Evolutionary conservation across 495 filamentous ascomycete species (phyloP), one percentile per base, ranked within the genome.

Genomic region (Penicillium cinerascens): DNA sequence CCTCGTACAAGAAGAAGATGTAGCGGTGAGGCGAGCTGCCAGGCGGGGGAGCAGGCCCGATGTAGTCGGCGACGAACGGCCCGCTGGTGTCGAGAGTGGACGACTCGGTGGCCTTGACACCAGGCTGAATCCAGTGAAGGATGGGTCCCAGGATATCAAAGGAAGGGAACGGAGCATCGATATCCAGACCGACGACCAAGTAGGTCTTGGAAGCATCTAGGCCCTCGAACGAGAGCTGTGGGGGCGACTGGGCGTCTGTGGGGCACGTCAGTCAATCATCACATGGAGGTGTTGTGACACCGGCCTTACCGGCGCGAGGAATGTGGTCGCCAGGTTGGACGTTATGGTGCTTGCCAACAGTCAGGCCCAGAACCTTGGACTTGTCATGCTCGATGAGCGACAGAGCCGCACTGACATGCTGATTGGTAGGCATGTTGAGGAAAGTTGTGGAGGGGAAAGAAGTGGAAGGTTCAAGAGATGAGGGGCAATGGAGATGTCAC

Each of bases 1-100:
- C 75, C 64, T 81, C 77, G 56, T 78, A 84, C 22, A 84, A 56
- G 58, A 84, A 63, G 58, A 82, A 83, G 11, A 74, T 47, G 56
- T 85, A 83, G 7, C 82, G 78, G 60, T 84, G 81, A 0, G 79
- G 78, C 4, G 68, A 50, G 49, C 78, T 78, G 15, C 64, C 56
- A 15, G 69, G 71, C 11, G 82, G 82, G 11, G 81, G 81, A 18
- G 60, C 72, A 20, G 82, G 80, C 0, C 69, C 72, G 53, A 76
- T 70, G 39, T 78, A 84, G 25, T 76, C 73, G 15, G 72, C 69
- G 29, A 78, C 54, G 40, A 71, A 70, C 13, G 71, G 64, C 1
- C 49, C 56, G 2, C 48, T 54, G 10, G 49, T 47, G 23, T 58
- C 62, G 38, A 61, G 44, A 41, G 17, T 54, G 27, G 51, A 44